These are phyloP conservation scores for Medicago lupulina DNA, from an alignment of 306 rosid species.

Conservation along the genomic window DNA sequence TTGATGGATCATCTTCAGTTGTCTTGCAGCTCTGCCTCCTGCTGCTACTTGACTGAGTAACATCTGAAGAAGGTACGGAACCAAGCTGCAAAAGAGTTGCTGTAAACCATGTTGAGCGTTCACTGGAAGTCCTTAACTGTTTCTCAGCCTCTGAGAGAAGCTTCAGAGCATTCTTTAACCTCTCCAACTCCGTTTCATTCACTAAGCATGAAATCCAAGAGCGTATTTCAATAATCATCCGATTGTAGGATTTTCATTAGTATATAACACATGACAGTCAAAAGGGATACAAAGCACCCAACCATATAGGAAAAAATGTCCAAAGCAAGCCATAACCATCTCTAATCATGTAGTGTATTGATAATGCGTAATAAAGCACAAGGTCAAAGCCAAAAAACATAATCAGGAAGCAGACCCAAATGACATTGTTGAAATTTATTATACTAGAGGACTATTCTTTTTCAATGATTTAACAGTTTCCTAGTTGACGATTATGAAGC, in stretches of 20 bases:
- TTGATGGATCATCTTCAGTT: constrained; percentile 82
- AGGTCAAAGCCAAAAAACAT: constrained; percentile 30
- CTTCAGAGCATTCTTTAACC: constrained; percentile 91
- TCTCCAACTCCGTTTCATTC: constrained; percentile 81
- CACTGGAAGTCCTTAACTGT: constrained; percentile 91
- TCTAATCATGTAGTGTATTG: constrained; percentile 21
- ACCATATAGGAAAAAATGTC: constrained; percentile 9
- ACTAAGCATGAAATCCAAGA: constrained; percentile 66
- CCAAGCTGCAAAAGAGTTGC: constrained; percentile 96
- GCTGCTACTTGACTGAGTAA: constrained; percentile 78
- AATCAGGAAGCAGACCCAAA: constrained; percentile 31
- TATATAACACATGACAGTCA: background rate
- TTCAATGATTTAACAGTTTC: background rate
- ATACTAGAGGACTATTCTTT: background rate
- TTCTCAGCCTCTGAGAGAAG: constrained; percentile 97
- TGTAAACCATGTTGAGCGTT: constrained; percentile 97
- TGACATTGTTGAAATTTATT: constrained; percentile 30
- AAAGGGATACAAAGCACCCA: background rate
- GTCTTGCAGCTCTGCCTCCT: constrained; percentile 87
- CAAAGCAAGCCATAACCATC: constrained; percentile 27
- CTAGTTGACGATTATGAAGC: constrained; percentile 21
- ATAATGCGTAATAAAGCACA: constrained; percentile 26
- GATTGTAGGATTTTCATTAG: constrained; percentile 21
- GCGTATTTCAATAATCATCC: constrained; percentile 36
- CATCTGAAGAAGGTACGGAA: constrained; percentile 81